These are phyloP conservation scores for Podospora tetraspora DNA, from an alignment of 495 filamentous ascomycete genomes.

Conservation along the genomic window DNA sequence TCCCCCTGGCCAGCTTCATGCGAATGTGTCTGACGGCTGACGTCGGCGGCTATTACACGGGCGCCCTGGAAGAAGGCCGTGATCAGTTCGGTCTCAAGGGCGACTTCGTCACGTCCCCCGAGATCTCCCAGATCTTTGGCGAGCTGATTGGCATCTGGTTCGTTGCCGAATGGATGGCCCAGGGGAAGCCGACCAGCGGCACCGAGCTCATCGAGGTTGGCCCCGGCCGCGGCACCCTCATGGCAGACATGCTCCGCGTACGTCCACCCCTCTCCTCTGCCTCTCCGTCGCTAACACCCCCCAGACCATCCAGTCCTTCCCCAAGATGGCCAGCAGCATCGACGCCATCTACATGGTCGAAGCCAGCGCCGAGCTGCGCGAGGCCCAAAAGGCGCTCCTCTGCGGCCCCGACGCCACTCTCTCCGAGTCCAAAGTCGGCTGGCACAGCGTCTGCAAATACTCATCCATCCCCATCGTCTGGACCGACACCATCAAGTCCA, in stretches of 20 bases:
- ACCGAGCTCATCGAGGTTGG: slow-evolving; percentile 90
- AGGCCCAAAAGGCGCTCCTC: slow-evolving; percentile 74
- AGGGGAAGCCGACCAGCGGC: slow-evolving; percentile 63
- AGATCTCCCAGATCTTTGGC: slow-evolving; percentile 96
- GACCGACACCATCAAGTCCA: slow-evolving; percentile 80
- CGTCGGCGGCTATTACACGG: slow-evolving; percentile 91
- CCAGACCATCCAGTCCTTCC: slow-evolving; percentile 81
- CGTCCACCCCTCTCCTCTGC: slow-evolving; percentile 19
- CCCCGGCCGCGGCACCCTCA: slow-evolving; percentile 89
- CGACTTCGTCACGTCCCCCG: slow-evolving; percentile 94
- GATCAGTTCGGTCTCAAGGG: slow-evolving; percentile 88
- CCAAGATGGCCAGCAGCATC: slow-evolving; percentile 65
- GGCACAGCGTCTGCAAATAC: slow-evolving; percentile 72
- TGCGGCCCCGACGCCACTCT: slow-evolving; percentile 67
- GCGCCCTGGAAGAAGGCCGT: slow-evolving; percentile 51
- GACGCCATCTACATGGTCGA: slow-evolving; percentile 88
- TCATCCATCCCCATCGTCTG: slow-evolving; percentile 67
- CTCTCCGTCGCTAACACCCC: background rate
- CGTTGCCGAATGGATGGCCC: slow-evolving; percentile 90
- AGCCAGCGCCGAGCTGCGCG: slow-evolving; percentile 68
- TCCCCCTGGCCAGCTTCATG: slow-evolving; percentile 92
- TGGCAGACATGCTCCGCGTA: slow-evolving; percentile 94
- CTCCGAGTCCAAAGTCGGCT: slow-evolving; percentile 67
- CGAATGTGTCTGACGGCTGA: slow-evolving; percentile 93
- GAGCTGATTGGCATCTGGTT: slow-evolving; percentile 93